Base-by-base conservation (phyloP, 495 filamentous ascomycete species). In the Mytilinidion resinicola region DNA sequence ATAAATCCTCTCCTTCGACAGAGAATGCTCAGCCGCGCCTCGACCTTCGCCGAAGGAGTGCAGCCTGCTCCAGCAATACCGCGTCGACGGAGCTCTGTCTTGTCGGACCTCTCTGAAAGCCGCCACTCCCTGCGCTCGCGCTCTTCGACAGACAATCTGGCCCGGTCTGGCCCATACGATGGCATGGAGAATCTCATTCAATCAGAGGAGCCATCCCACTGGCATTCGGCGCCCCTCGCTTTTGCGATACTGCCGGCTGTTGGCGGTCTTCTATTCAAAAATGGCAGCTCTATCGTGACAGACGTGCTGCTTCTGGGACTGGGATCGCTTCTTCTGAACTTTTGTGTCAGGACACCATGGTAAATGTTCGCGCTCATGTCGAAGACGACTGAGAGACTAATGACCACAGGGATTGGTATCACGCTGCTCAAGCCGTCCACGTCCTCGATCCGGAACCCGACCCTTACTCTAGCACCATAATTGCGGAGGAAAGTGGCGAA, bases 311-410 rank as follows among this genome's bases (percentile, higher is more conserved):
- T 97, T 46, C 72, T 98, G 30, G 80, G 79, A 5, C 66, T 98
- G 50, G 86, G 86, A 0, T 87, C 85, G 0, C 79, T 96, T 5
- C 96, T 97, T 63, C 76, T 98, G 52, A 92, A 97, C 69, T 96
- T 91, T 92, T 90, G 88, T 17, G 85, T 96, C 7, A 85, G 88
- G 55, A 72, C 91, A 55, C 95, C 93, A 65, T 98, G 93, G 92
- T 90, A 74, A 67, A 69, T 58, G 20, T 37, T 9, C 10, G n/a
- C n/a, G 8, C n/a, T 0, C 11, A 39, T 34, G 33, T 34, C 19
- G 9, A 42, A 33, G 30, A n/a, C 35, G 21, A 39, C 12, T 34
- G 38, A 55, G 47, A 52, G 38, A 53, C 61, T 58, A 11, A 63
- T 47, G n/a, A 10, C 39, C 8, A 39, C 41, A 91, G 88, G 88